Evolutionary conservation across 2,329 filamentous ascomycete species (phyloP).

Genomic region (Cytospora schulzeri): DNA sequence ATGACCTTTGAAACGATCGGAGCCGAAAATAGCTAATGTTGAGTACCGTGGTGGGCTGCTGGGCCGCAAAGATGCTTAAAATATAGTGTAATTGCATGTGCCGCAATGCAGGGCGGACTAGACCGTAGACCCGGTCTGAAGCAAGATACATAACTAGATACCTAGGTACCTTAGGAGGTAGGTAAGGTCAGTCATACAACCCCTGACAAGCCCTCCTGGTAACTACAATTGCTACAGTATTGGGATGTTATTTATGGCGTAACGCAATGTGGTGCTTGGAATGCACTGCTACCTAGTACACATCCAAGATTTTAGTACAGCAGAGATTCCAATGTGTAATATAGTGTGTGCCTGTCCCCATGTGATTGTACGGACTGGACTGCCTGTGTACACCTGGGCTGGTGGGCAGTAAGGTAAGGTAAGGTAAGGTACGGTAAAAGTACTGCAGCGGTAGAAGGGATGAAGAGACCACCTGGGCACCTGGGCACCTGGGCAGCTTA

Average conservation of each 20-base stretch:
- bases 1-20: background rate
- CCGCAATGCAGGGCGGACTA: background rate
- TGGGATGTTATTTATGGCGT: background rate
- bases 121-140: conserved; percentile 12
- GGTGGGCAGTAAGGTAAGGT: too few relatives aligned
- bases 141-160: background rate
- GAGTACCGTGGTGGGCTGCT: background rate
- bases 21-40: conserved; percentile 6
- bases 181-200: too few relatives aligned
- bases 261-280: background rate
- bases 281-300: background rate
- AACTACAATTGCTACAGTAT: too few relatives aligned
- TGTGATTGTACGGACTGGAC: too few relatives aligned
- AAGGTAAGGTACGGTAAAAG: too few relatives aligned
- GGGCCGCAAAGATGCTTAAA: background rate
- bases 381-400: too few relatives aligned
- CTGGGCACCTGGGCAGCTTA: too few relatives aligned
- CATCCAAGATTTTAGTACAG: too few relatives aligned
- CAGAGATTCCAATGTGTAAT: too few relatives aligned
- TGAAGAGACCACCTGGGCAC: background rate
- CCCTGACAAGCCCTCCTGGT: too few relatives aligned
- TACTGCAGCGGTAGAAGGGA: background rate
- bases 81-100: conserved; percentile 1
- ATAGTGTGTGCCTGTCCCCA: too few relatives aligned
- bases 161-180: too few relatives aligned